phyloP scores from a whole-genome alignment of 1,284 basidiomycete genomes.

The Ceratobasidium sp. region DNA sequence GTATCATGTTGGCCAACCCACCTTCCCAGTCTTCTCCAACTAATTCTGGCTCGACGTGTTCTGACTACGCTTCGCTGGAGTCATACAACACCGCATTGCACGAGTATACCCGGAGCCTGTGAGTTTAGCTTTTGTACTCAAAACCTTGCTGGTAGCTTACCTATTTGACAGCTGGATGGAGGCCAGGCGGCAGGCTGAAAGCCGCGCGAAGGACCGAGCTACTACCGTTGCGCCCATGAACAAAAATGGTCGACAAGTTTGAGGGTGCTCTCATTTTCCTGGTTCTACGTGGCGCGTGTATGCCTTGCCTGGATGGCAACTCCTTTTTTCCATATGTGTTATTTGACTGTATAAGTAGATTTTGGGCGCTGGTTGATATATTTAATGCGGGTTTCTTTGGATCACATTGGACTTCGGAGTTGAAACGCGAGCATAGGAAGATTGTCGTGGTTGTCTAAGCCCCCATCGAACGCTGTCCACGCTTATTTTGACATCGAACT shows the following conservation, averaged over 20 bases:
- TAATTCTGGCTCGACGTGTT: neutral
- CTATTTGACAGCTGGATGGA: constrained; percentile 30
- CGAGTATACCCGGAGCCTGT: constrained; percentile 34
- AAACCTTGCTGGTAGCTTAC: neutral
- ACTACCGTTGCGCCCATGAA: constrained; percentile 17
- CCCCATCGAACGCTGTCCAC: too few relatives aligned
- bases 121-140: neutral
- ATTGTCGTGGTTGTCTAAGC: too few relatives aligned
- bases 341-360: constrained; percentile 22
- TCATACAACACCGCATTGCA: constrained; percentile 37
- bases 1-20: constrained; percentile 18
- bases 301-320: constrained; percentile 17
- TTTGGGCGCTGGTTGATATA: constrained; percentile 8
- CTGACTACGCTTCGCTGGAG: constrained; percentile 19
- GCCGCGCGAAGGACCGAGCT: constrained; percentile 29
- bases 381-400: neutral
- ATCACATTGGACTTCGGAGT: constrained; percentile 5
- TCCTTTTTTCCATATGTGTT: neutral
- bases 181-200: constrained; percentile 30
- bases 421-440: constrained; percentile 4
- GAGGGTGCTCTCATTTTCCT: neutral
- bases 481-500: too few relatives aligned
- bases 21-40: constrained; percentile 18
- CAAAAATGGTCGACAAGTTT: constrained; percentile 8
- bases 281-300: constrained; percentile 13